Base-by-base conservation (phyloP, 164 flowering plant species). In the Sextonia rubra region DNA sequence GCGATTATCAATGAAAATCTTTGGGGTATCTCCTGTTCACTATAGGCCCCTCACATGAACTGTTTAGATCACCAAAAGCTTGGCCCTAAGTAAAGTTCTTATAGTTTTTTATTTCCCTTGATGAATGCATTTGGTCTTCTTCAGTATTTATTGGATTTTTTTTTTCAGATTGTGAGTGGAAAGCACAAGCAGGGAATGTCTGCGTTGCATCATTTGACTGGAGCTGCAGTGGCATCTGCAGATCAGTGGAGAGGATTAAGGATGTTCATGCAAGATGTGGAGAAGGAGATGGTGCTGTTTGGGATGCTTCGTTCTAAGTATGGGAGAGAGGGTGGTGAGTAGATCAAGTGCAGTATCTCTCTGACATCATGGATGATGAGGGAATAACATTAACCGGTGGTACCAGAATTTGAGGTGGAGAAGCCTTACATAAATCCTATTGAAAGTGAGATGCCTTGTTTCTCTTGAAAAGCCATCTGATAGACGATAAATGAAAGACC, bases 151-250 rank as follows among this genome's bases (percentile, higher is more conserved):
- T 52, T 52, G 58, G 58, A 15, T 52, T 23, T 47, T 11, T 7
- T 71, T 15, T 24, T 77, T 73, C 82, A 92, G 97, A 92, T 77
- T 92, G 97, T 71, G 92, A 89, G 77, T 90, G 93, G 94, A 92
- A 90, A 80, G 91, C 94, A 14, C 89, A 90, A 71, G 93, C 92
- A 20, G 97, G 97, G 20, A 88, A 86, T 75, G 85, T 84, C 4
- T 92, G 97, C 73, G 72, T 89, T 64, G 95, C 95, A 30, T 88
- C 95, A 44, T 92, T 92, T 78, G 97, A 92, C 78, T 90, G 97
- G 97, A 87, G 87, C 73, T 92, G 97, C 83, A 90, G 95, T 79
- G 95, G 97, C n/a, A 90, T 92, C 64, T 92, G 97, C 84, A 87
- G 86, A 60, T 92, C 97, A 25, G 95, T 89, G 64, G 97, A 89